These are phyloP conservation scores for Cyberlindnera sargentensis DNA, from an alignment of 805 yeast genomes.

Conservation along the genomic window DNA sequence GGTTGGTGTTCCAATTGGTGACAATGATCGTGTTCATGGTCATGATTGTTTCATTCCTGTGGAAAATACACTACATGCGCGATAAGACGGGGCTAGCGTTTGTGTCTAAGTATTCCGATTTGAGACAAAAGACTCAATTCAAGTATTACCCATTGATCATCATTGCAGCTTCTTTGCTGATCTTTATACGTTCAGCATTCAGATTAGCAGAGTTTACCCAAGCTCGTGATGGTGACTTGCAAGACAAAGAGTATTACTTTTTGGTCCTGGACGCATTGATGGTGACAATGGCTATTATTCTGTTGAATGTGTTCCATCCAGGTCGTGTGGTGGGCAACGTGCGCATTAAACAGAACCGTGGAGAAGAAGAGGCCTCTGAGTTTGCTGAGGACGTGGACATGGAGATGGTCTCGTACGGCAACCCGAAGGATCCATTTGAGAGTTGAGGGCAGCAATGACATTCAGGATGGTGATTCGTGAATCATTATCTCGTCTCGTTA, in stretches of 20 bases:
- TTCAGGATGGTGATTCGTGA: no score
- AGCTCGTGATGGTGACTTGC: conserved; percentile 66
- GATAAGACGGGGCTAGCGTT: conserved; percentile 1
- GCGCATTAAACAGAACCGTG: neutral
- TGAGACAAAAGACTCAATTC: conserved; percentile 6
- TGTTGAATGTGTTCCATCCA: conserved; percentile 55
- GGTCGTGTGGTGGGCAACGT: conserved; percentile 39
- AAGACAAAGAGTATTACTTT: conserved; percentile 53
- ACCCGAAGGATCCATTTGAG: no score
- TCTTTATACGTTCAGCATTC: conserved; percentile 64
- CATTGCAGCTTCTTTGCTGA: conserved; percentile 39
- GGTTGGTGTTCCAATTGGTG: conserved; percentile 67
- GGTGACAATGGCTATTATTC: conserved; percentile 43
- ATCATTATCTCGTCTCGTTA: no score
- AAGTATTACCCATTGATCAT: conserved; percentile 37
- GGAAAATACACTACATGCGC: conserved; percentile 22
- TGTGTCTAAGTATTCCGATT: conserved; percentile 4
- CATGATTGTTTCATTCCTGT: conserved; percentile 42
- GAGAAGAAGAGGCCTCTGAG: no score
- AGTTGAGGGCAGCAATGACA: no score
- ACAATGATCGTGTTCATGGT: conserved; percentile 55
- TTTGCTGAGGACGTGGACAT: no score
- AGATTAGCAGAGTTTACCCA: conserved; percentile 65
- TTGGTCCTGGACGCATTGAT: conserved; percentile 59
- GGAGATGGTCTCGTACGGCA: no score